These are phyloP conservation scores for Murraya koenigii DNA, from an alignment of 345 rosid species.

Conservation along the genomic window DNA sequence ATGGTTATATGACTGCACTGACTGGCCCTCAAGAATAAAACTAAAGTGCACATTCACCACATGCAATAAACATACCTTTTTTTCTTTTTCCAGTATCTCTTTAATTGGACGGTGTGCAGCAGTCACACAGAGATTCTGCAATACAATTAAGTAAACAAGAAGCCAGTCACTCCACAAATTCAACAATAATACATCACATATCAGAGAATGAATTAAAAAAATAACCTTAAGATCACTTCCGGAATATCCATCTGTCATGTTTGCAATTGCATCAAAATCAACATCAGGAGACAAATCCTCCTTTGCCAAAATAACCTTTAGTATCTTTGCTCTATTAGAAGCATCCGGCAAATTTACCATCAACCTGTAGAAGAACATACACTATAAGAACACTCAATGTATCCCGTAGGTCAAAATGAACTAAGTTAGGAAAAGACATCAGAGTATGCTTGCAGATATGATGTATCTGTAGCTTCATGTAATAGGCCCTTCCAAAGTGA, in stretches of 20 bases:
- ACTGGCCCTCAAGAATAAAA: neutral
- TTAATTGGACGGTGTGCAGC: constrained; percentile 91
- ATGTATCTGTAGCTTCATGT: neutral
- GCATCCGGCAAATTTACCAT: constrained; percentile 91
- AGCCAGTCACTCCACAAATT: constrained; percentile 12
- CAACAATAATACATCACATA: neutral
- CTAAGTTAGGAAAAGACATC: neutral
- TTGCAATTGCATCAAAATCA: constrained; percentile 70
- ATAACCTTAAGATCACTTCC: constrained; percentile 90
- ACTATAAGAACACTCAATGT: neutral
- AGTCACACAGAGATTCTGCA: constrained; percentile 78
- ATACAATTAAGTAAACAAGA: neutral
- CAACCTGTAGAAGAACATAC: constrained; percentile 43
- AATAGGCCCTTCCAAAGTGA: neutral
- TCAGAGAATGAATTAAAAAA: constrained; percentile 4
- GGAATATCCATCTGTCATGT: constrained; percentile 85
- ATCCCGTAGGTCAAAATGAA: neutral
- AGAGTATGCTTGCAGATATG: neutral
- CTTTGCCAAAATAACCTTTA: constrained; percentile 71
- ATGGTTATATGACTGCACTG: neutral
- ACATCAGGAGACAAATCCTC: constrained; percentile 76
- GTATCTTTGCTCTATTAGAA: constrained; percentile 75
- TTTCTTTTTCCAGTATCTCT: constrained; percentile 82
- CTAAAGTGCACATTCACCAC: neutral
- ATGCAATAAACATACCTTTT: constrained; percentile 41